Percentiles rank a stretch among this genome's conserved stretches.
These are phyloP conservation scores for Primulina huaijiensis DNA, from an alignment of 257 asterid species.

Conservation along the genomic window DNA sequence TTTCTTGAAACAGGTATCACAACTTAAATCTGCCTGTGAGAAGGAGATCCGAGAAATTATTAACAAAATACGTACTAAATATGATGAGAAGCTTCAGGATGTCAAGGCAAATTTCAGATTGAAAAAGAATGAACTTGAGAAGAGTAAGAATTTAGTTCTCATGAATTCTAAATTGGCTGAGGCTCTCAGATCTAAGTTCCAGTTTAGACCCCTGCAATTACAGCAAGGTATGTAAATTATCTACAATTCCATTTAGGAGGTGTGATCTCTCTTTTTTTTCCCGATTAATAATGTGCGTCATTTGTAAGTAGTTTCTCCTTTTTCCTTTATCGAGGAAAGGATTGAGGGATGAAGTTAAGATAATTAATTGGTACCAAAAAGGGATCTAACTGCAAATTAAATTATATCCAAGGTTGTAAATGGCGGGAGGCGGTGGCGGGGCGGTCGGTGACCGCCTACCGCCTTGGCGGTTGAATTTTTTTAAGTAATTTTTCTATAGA, in stretches of 20 bases:
- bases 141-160: constrained; percentile 36
- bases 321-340: too few species aligned
- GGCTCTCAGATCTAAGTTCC: constrained; percentile 38
- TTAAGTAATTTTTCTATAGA: too few species aligned
- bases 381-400: too few species aligned
- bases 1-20: constrained; percentile 39
- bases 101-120: constrained; percentile 35
- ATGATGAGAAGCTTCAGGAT: constrained; percentile 46
- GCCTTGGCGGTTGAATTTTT: too few species aligned
- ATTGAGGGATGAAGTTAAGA: too few species aligned
- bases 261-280: neutral
- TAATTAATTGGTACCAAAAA: neutral
- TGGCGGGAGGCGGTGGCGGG: too few species aligned
- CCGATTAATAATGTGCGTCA: neutral
- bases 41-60: constrained; percentile 54
- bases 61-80: constrained; percentile 45
- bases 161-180: constrained; percentile 55
- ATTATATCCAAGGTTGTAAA: too few species aligned
- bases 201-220: constrained; percentile 37
- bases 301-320: neutral
- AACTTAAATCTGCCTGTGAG: constrained; percentile 46
- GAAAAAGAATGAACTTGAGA: constrained; percentile 39
- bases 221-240: constrained; percentile 51
- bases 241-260: constrained; percentile 12
- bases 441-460: too few species aligned